These are phyloP conservation scores for Spongispora temasekensis DNA, from an alignment of 1,284 basidiomycete species.

Conservation along the genomic window DNA sequence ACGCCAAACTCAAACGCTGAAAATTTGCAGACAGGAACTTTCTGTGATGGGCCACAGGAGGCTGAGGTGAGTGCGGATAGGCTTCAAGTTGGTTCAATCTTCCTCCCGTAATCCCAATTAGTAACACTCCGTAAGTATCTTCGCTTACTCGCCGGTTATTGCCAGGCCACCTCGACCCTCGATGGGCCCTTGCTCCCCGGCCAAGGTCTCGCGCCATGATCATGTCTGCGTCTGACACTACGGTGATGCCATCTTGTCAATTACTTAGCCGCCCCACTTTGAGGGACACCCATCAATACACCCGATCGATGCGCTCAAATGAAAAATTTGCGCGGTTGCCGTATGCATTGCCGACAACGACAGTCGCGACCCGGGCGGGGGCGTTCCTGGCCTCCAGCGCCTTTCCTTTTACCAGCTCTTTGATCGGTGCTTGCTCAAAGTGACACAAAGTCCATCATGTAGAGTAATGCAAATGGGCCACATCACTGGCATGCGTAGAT, in stretches of 20 bases:
- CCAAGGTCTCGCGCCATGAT: too few species aligned
- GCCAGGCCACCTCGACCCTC: conserved; percentile 1
- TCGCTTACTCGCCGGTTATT: conserved; percentile 18
- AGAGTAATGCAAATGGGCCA: too few species aligned
- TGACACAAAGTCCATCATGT: too few species aligned
- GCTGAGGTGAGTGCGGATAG: conserved; percentile 25
- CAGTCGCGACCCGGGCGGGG: conserved; percentile 16
- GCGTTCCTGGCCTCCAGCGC: conserved; percentile 31
- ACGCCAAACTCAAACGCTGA: conserved; percentile 19
- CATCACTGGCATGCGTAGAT: too few species aligned
- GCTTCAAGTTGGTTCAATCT: conserved; percentile 5
- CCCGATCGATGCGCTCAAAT: conserved; percentile 27
- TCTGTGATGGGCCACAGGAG: too few species aligned
- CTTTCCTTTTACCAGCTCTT: too few species aligned
- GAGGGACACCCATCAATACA: conserved; percentile 10
- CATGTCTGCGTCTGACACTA: conserved; percentile 10
- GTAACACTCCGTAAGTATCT: conserved; percentile 15
- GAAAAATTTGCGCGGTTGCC: conserved; percentile 26
- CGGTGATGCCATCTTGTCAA: conserved; percentile 1
- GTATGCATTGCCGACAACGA: conserved; percentile 16
- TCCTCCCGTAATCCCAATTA: conserved; percentile 32
- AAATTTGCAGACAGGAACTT: conserved; percentile 33
- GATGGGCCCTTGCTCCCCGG: neutral
- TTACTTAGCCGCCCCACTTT: conserved; percentile 3
- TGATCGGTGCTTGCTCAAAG: too few species aligned